Percentiles rank a stretch among this genome's conserved stretches.
Conservation (phyloP, 2,329 filamentous ascomycete species). For the Pseudocercospora macadamiae region DNA sequence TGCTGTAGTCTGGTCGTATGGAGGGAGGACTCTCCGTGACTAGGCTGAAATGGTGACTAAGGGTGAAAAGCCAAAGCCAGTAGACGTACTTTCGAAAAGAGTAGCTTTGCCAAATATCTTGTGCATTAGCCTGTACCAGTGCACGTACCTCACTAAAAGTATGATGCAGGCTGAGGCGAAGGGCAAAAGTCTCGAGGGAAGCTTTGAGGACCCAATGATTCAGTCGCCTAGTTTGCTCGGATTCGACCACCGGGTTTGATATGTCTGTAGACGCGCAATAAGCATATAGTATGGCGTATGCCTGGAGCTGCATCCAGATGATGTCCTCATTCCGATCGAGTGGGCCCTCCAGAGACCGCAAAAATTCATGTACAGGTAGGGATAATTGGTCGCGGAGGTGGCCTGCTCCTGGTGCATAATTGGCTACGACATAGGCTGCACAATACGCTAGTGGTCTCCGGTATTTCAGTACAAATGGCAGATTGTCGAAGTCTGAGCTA, state of each 20-base stretch:
- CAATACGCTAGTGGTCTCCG: not conserved
- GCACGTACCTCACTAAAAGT: not conserved
- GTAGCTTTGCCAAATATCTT: not conserved
- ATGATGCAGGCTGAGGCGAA: slow-evolving; percentile 9
- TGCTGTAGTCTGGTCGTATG: slow-evolving; percentile 10
- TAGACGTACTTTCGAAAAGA: slow-evolving; percentile 9
- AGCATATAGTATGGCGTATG: slow-evolving; percentile 12
- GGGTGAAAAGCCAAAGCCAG: slow-evolving; percentile 13
- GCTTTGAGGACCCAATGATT: slow-evolving; percentile 11
- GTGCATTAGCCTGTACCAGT: not conserved
- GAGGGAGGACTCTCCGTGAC: slow-evolving; percentile 12
- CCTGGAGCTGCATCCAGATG: slow-evolving; percentile 14
- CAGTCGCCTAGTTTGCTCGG: not conserved
- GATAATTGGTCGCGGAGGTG: not conserved
- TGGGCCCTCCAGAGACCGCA: slow-evolving; percentile 5
- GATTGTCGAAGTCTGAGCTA: slow-evolving; percentile 4
- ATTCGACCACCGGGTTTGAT: not conserved
- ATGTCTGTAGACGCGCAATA: slow-evolving; percentile 7
- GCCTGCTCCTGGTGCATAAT: not conserved
- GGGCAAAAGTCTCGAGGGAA: slow-evolving; percentile 5
- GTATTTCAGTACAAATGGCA: not conserved
- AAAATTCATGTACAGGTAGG: slow-evolving; percentile 5
- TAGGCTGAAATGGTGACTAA: slow-evolving; percentile 8
- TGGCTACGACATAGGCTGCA: not conserved
- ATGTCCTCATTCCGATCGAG: not conserved